These are phyloP conservation scores for Verbena officinalis DNA, from an alignment of 257 asterid genomes.

Conservation along the genomic window DNA sequence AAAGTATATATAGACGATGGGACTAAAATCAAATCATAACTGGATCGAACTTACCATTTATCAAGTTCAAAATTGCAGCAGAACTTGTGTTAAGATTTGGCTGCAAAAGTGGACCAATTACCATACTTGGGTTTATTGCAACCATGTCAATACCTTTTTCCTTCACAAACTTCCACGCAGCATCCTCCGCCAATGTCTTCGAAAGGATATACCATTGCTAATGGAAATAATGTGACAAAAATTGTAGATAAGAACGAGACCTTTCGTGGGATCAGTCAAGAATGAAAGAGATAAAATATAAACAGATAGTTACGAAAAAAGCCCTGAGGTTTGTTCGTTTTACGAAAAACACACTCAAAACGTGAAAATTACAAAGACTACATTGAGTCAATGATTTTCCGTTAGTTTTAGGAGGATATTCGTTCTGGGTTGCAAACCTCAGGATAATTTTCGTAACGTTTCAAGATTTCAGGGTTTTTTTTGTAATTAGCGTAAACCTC, in stretches of 20 bases:
- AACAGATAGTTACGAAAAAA: no score
- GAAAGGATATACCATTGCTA: conserved; percentile 80
- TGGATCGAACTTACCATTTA: conserved; percentile 53
- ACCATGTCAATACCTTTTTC: conserved; percentile 79
- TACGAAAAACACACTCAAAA: no score
- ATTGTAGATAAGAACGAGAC: neutral
- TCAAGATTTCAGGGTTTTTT: no score
- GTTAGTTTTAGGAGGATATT: no score
- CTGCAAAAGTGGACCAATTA: conserved; percentile 78
- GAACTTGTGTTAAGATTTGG: conserved; percentile 79
- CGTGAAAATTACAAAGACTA: no score
- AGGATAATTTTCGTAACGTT: no score
- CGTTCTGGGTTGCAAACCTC: no score
- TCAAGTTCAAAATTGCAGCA: conserved; percentile 57
- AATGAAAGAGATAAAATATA: no score
- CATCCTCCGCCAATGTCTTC: conserved; percentile 82
- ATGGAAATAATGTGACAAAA: conserved; percentile 12
- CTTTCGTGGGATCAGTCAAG: neutral
- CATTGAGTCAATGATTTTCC: no score
- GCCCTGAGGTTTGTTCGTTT: no score
- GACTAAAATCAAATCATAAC: neutral
- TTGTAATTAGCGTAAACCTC: no score
- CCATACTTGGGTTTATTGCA: conserved; percentile 70
- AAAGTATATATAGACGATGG: neutral
- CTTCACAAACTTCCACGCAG: conserved; percentile 78